Conservation (phyloP, 306 rosid species). For the Herpetospermum pedunculosum region DNA sequence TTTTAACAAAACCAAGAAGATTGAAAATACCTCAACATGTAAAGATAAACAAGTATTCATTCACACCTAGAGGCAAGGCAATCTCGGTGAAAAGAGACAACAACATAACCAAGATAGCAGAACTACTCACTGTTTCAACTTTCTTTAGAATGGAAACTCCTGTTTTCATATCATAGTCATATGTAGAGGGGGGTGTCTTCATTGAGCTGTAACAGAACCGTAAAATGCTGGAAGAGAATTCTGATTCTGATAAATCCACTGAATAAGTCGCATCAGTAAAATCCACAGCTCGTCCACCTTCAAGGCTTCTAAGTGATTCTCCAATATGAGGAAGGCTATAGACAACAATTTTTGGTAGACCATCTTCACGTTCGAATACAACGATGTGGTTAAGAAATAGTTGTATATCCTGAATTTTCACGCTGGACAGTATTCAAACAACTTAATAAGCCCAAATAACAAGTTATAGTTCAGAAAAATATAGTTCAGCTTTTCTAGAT, state of each 20-base stretch:
- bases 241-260: conserved; percentile 41
- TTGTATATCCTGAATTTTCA: conserved; percentile 66
- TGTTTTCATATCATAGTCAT: conserved; percentile 81
- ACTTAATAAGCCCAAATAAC: conserved; percentile 18
- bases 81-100: neutral
- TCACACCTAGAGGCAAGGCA: neutral
- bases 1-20: neutral
- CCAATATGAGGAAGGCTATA: conserved; percentile 60
- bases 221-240: conserved; percentile 58
- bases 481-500: neutral
- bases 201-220: conserved; percentile 70
- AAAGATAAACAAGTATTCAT: neutral
- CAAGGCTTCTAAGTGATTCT: conserved; percentile 50
- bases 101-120: neutral
- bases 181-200: conserved; percentile 72
- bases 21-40: neutral
- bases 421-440: conserved; percentile 35
- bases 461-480: too few species aligned
- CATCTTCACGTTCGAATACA: conserved; percentile 65
- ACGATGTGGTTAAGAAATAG: conserved; percentile 66
- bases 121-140: conserved; percentile 55
- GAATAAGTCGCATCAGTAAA: conserved; percentile 70
- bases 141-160: conserved; percentile 63
- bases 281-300: conserved; percentile 44
- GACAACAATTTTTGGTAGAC: conserved; percentile 58